Evolutionary conservation across 495 filamentous ascomycete species (phyloP), one percentile per base, ranked within the genome.

Genomic region (Penicillium paxilli): DNA sequence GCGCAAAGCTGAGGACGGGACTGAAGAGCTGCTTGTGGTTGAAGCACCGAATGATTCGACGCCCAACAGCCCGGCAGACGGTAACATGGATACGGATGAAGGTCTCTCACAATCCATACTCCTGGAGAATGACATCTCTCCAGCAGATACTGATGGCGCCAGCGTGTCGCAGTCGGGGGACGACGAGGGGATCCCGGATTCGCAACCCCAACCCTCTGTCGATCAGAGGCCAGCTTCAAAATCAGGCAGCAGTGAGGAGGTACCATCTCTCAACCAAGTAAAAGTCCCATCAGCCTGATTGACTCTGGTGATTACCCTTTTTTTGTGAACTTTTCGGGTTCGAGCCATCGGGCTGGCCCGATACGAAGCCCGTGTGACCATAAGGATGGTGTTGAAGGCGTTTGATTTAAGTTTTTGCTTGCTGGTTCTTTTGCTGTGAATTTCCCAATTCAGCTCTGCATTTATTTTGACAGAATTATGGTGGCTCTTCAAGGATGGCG

Each of bases 21-120:
- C 55, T 6, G 77, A 77, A 25, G 77, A 78, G 20, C 21, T 82
- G 9, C 69, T 83, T 1, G 75, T 83, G 26, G 75, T 83, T 9
- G 65, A 78, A 54, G 78, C 79, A 9, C 80, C 77, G n/a, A 58
- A 64, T 8, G 79, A 82, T 40, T 81, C 77, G 10, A 68, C 68
- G n/a, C 76, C 80, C 6, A 69, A 75, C 26, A 81, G 78, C 49
- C 80, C 80, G 2, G 68, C 48, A 2, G 53, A 57, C 4, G 67
- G 64, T 7, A 68, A 74, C 16, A 17, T 67, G 7, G 54, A 66
- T 11, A 51, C 60, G 6, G 59, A 65, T 10, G 51, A 41, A 6
- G 23, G 22, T 10, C 42, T 40, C 8, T 41, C 25, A 17, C 44
- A 25, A 4, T n/a, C 53, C 10, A 48, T 30, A 22, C 19, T 51